Conservation (phyloP, 768 basidiomycete genomes). For the Suillus brevipes region DNA sequence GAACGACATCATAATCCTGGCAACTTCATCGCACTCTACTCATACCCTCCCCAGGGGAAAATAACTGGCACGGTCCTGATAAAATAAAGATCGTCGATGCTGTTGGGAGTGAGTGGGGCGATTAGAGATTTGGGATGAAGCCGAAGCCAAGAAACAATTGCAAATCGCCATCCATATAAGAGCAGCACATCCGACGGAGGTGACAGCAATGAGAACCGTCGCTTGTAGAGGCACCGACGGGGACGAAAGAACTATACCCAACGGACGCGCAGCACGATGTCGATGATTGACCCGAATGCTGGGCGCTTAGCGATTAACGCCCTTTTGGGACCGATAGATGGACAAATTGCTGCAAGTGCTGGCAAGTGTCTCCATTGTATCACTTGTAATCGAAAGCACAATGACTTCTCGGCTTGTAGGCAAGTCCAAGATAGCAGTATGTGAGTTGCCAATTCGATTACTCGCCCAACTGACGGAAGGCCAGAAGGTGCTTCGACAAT, state of each 20-base stretch:
- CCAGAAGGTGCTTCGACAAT: not conserved
- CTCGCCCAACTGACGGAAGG: not conserved
- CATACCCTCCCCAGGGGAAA: conserved; percentile 31
- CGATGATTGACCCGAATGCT: not conserved
- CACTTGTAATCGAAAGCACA: not conserved
- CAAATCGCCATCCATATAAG: not conserved
- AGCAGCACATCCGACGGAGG: conserved; percentile 1
- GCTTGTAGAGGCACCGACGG: not conserved
- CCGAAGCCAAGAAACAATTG: too few relatives aligned
- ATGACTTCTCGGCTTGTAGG: too few relatives aligned
- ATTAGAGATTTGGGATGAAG: not conserved
- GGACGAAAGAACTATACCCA: not conserved
- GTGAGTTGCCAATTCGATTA: not conserved
- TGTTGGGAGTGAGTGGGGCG: not conserved
- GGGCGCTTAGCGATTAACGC: not conserved
- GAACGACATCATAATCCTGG: not conserved
- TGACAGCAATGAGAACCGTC: not conserved
- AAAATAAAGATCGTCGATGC: not conserved
- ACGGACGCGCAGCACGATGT: not conserved
- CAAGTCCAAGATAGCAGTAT: not conserved
- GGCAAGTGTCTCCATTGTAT: not conserved
- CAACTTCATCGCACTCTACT: not conserved
- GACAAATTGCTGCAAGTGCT: not conserved
- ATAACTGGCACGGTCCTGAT: conserved; percentile 36
- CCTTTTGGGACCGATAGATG: not conserved